Base-by-base conservation (phyloP, 306 rosid genomes). In the Pachyrhizus erosus region DNA sequence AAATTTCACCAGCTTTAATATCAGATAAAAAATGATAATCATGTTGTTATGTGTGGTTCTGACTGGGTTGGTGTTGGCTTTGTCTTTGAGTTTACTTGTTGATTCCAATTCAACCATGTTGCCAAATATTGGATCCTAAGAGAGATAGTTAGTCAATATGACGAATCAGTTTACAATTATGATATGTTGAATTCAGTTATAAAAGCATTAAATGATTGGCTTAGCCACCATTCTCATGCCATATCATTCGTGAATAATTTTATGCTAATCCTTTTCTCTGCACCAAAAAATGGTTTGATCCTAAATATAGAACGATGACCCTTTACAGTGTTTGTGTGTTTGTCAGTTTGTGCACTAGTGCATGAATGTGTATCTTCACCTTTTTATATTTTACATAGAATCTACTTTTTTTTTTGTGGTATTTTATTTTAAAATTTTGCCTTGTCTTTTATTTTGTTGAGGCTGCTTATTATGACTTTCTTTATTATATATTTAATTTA, bases 401-500 rank as follows among this genome's bases (percentile, higher is more conserved):
- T 23, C 43, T 65, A 33, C 42, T 43, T 33, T 45, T 54, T 12
- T 17, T 33, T 7, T 26, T 24, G 2, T 13, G 8, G 11, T 37
- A 1, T 42, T 2, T 15, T 65, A 13, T 67, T 52, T 79, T 51
- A n/a, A 7, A 40, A 40, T 73, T 27, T 8, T 21, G 23, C 13
- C n/a, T n/a, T n/a, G n/a, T 46, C 5, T 29, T 29, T 34, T 83
- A 14, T 37, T 39, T 21, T 49, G 34, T 54, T 1, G 72, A 14
- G 62, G 33, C 15, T 80, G 33, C 43, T 80, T 67, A 57, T 51
- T 37, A 18, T 67, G 62, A 33, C 20, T 52, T 69, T 73, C 37
- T 71, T 57, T 77, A 45, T 67, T 67, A 24, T 73, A 24, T 73
- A 24, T 77, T 54, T 52, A 11, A 68, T 34, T 48, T 48, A 27